Percentiles rank a stretch among this genome's conserved stretches.
phyloP scores from a whole-genome alignment of 805 yeast species.

The Brettanomyces nanus region DNA sequence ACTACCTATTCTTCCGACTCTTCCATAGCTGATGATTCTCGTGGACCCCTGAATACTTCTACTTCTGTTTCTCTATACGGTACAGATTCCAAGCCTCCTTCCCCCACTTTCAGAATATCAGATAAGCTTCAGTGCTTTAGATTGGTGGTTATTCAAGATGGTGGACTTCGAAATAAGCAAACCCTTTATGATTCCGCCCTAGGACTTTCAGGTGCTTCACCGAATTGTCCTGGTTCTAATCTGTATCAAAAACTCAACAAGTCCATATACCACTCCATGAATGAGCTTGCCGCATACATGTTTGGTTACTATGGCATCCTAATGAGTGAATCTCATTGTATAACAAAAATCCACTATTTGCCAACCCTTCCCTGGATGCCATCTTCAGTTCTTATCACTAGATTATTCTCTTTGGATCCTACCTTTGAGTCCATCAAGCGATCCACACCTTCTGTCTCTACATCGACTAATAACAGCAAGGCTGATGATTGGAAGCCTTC shows the following conservation, averaged over 20 bases:
- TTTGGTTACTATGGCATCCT: conserved; percentile 49
- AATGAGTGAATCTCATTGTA: conserved; percentile 33
- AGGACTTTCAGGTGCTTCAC: conserved; percentile 3
- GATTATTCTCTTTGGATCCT: conserved; percentile 31
- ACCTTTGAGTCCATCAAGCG: conserved; percentile 10
- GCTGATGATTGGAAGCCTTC: conserved; percentile 33
- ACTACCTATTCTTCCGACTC: too few relatives aligned
- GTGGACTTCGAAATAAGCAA: conserved; percentile 41
- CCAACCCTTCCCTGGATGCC: conserved; percentile 34
- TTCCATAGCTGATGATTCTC: too few relatives aligned
- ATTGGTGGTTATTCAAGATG: conserved; percentile 40
- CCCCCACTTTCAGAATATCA: conserved; percentile 13
- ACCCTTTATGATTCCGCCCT: conserved; percentile 39
- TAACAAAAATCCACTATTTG: conserved; percentile 40
- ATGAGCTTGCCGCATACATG: conserved; percentile 43
- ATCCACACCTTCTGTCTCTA: not conserved
- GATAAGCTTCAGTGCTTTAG: conserved; percentile 27
- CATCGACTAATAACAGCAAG: conserved; percentile 2
- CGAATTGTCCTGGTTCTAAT: conserved; percentile 8
- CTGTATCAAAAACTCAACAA: conserved; percentile 16
- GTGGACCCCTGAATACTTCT: too few relatives aligned
- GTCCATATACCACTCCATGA: conserved; percentile 31
- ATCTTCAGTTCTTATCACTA: conserved; percentile 35
- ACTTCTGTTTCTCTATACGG: conserved; percentile 7
- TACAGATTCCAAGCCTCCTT: conserved; percentile 7